Evolutionary conservation across 1,284 basidiomycete genomes (phyloP), one percentile per base, ranked within the genome.

Genomic region (Ustilago lituana): DNA sequence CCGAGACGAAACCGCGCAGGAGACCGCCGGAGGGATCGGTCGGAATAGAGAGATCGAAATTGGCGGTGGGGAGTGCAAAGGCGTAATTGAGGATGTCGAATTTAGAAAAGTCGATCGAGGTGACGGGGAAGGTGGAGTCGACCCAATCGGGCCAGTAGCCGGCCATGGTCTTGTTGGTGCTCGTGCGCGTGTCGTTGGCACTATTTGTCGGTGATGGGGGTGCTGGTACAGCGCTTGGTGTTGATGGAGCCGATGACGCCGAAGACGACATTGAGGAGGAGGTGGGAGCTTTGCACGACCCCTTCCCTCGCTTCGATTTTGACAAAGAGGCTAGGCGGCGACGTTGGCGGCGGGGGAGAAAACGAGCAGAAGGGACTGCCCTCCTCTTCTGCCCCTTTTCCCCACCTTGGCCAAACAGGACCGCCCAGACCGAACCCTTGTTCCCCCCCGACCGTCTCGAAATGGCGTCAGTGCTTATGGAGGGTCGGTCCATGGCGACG

Each of bases 21-120:
- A 66, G 38, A 1, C 27, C 27, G 11, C 53, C 58, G 0, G 65
- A 65, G 5, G 52, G 48, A 32, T 67, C 64, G 5, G 63, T 59
- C 15, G 67, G 65, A 31, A 74, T 61, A 7, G 48, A 44, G 10
- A 78, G 55, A 22, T 63, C 51, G n/a, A 53, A 60, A 14, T 61
- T 31, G 26, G 52, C 24, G 0, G 65, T 70, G n/a, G 76, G 76
- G 3, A 73, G 48, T 4, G 69, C 77, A 58, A 79, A 79, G 4
- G 77, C 74, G 38, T 67, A 79, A 33, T 76, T 67, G 62, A 79
- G 48, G 31, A 74, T 57, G 56, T 78, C 76, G 45, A 70, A 79
- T 37, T 73, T 68, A 54, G 41, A 38, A 23, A 66, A 74, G 40
- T 75, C 71, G 47, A 79, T 73, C 20, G 51, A 20, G 17, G 64